phyloP scores from a whole-genome alignment of 805 yeast genomes.

The Dipodascus albidus region DNA sequence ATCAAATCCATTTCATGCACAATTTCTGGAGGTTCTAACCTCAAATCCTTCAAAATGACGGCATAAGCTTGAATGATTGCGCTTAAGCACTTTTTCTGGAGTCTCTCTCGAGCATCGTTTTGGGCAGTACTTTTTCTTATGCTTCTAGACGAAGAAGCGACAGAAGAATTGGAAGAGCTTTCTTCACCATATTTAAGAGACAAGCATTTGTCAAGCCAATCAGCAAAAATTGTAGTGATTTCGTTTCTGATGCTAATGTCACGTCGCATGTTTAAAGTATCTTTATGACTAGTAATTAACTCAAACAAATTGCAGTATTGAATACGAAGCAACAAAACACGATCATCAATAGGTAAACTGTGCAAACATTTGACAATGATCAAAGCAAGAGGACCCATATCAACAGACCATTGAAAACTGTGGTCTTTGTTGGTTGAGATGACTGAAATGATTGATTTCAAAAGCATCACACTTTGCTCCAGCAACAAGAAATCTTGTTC shows the following conservation, averaged over 20 bases:
- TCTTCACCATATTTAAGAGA: background rate
- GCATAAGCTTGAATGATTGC: constrained; percentile 13
- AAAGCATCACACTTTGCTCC: constrained; percentile 14
- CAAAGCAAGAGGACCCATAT: constrained; percentile 15
- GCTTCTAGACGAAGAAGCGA: constrained; percentile 5
- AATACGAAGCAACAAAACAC: constrained; percentile 12
- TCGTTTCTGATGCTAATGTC: constrained; percentile 15
- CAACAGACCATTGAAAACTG: constrained; percentile 15
- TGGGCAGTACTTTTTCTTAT: background rate
- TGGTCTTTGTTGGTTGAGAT: constrained; percentile 16
- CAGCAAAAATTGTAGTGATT: constrained; percentile 15
- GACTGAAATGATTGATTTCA: constrained; percentile 12
- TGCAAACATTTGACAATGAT: constrained; percentile 13
- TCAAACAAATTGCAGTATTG: constrained; percentile 17
- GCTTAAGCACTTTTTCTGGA: constrained; percentile 12
- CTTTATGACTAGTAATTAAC: constrained; percentile 15
- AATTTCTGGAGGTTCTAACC: constrained; percentile 13
- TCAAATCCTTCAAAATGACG: constrained; percentile 11
- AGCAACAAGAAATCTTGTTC: constrained; percentile 4
- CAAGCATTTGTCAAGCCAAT: constrained; percentile 17
- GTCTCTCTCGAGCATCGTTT: constrained; percentile 9
- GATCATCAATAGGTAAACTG: constrained; percentile 5
- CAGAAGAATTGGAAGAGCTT: background rate
- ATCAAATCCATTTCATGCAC: constrained; percentile 21
- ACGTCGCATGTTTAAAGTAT: constrained; percentile 15